phyloP scores from a whole-genome alignment of 305 asterid genomes.

The Fraxinus ornus region DNA sequence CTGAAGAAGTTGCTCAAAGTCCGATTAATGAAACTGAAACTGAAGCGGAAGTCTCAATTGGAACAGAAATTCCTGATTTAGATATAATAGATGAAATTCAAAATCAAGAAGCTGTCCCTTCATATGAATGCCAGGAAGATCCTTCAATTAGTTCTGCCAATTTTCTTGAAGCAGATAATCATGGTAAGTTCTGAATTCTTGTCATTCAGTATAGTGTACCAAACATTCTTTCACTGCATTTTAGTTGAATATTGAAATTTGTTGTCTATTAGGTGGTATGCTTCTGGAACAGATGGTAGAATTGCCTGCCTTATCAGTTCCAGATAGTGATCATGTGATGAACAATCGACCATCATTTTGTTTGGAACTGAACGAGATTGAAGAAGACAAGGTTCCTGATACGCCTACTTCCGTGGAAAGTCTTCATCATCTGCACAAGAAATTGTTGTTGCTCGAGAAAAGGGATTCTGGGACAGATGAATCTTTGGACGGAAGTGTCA shows the following conservation, averaged over 20 bases:
- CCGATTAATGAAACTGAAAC: constrained; percentile 43
- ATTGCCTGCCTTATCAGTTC: constrained; percentile 37
- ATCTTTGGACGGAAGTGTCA: constrained; percentile 81
- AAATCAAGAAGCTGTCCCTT: constrained; percentile 33
- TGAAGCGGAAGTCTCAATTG: constrained; percentile 90
- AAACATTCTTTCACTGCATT: not conserved
- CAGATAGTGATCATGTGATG: constrained; percentile 30
- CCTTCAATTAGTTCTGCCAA: constrained; percentile 38
- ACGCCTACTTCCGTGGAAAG: constrained; percentile 69
- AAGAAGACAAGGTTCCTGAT: constrained; percentile 74
- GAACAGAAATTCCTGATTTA: constrained; percentile 91
- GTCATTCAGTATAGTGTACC: not conserved
- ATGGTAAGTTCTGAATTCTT: constrained; percentile 47
- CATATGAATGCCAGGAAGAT: constrained; percentile 40
- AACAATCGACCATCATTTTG: constrained; percentile 25
- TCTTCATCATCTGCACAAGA: constrained; percentile 59
- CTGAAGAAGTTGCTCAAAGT: constrained; percentile 50
- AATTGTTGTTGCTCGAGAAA: constrained; percentile 54
- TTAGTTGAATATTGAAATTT: constrained; percentile 3
- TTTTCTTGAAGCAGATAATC: constrained; percentile 28
- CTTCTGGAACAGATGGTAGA: constrained; percentile 44
- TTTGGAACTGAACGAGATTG: constrained; percentile 37
- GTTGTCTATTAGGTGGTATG: constrained; percentile 38
- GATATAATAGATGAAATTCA: constrained; percentile 63
- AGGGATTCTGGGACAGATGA: constrained; percentile 69